These are phyloP conservation scores for Bruguiera gymnorhiza DNA, from an alignment of 345 rosid genomes.

Conservation along the genomic window DNA sequence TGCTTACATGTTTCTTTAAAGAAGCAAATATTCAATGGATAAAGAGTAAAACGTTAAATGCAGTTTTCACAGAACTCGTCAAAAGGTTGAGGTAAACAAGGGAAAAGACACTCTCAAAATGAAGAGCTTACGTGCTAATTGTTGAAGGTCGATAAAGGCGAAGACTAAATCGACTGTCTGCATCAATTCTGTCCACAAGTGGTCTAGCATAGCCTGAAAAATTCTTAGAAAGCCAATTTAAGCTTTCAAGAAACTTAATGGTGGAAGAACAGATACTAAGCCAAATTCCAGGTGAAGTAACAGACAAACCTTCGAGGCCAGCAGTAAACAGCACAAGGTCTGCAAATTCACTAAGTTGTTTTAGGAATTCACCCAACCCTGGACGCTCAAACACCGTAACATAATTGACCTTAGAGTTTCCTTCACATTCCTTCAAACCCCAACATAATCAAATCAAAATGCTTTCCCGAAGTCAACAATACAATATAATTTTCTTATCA, in stretches of 20 bases:
- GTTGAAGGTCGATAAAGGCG: slow-evolving; percentile 98
- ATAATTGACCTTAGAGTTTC: slow-evolving; percentile 79
- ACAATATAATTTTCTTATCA: slow-evolving; percentile 1
- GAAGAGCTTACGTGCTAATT: slow-evolving; percentile 72
- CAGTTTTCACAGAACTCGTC: not conserved
- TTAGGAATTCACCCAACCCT: slow-evolving; percentile 75
- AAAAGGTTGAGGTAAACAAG: not conserved
- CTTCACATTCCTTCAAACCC: slow-evolving; percentile 69
- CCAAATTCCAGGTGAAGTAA: not conserved
- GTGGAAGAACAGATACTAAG: not conserved
- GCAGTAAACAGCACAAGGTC: slow-evolving; percentile 96
- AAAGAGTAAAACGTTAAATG: too few relatives aligned
- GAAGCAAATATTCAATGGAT: too few relatives aligned
- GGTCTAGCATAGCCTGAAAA: slow-evolving; percentile 91
- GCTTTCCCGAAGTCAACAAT: slow-evolving; percentile 4
- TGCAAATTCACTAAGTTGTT: slow-evolving; percentile 68
- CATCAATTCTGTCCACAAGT: slow-evolving; percentile 85
- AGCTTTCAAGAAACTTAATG: not conserved
- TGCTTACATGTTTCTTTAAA: too few relatives aligned
- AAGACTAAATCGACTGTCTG: slow-evolving; percentile 54
- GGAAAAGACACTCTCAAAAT: not conserved
- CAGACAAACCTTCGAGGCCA: slow-evolving; percentile 83
- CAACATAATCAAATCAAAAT: slow-evolving; percentile 33
- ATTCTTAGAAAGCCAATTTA: not conserved
- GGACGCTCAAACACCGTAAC: slow-evolving; percentile 99